Evolutionary conservation across 495 filamentous ascomycete species (phyloP), one percentile per base, ranked within the genome.

Genomic region (Aspergillus asperescens): DNA sequence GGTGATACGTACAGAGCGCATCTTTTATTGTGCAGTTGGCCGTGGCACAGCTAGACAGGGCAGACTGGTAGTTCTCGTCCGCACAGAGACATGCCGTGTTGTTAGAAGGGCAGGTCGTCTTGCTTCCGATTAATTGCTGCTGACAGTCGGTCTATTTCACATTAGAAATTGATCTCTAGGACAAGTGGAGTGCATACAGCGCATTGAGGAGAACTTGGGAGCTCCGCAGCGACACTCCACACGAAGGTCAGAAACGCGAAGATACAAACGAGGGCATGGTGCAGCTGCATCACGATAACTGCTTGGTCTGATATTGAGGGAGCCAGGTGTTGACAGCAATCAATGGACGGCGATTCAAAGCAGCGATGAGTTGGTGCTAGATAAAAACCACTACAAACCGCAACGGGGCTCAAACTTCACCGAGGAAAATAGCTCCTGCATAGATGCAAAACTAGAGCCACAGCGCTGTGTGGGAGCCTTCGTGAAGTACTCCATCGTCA

Each of bases 1-100:
- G 19, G 15, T 15, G 25, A 48, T 38, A 58, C 60, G 15, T 43
- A 65, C 62, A 50, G 27, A 65, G 56, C 8, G 50, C 45, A 12
- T 65, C 49, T 44, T 53, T 56, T 3, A 27, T 37, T 13, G 57
- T 59, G 41, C 62, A 65, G 8, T 42, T 48, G 8, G 39, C 46
- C 29, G 43, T 34, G 12, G 52, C 54, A 25, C 59, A 62, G 15
- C 27, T 19, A 3, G 59, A 35, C 22, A 64, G 15, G 1, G 29
- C 40, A 10, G 31, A 41, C 27, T 55, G 52, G 24, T 39, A 54
- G 12, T 19, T 15, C n/a, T 48, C 15, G 38, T 55, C 52, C 15
- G 22, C 23, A 35, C 52, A 55, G 4, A 55, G 52, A 47, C 52
- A 55, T 25, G 32, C 6, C 16, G 37, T 39, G 41, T 55, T 32